Evolutionary conservation across 2,329 filamentous ascomycete genomes (phyloP).

Genomic region (Colletotrichum spinosum): DNA sequence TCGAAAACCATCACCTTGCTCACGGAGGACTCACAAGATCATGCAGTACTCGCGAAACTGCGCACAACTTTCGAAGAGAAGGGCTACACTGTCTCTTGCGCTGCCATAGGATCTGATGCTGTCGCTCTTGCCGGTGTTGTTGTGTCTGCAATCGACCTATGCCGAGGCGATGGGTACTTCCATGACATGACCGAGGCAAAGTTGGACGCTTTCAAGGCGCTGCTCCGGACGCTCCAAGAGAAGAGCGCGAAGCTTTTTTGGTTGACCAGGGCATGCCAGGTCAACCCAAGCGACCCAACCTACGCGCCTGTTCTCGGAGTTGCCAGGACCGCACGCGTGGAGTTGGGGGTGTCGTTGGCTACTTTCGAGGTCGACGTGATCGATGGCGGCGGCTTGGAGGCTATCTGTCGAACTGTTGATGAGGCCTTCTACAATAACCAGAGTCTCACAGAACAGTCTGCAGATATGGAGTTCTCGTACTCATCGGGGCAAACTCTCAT

Average conservation of each 20-base stretch:
- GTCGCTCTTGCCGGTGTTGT: not conserved
- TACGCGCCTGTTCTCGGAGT: conserved; percentile 45
- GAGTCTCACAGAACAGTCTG: no score
- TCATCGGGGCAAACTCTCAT: not conserved
- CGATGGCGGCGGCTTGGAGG: not conserved
- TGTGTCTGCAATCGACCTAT: conserved; percentile 3
- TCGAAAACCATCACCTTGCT: not conserved
- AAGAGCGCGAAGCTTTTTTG: conserved; percentile 38
- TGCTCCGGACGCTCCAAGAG: not conserved
- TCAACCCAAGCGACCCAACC: conserved; percentile 41
- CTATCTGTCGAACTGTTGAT: not conserved
- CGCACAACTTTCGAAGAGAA: not conserved
- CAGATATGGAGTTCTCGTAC: conserved; percentile 6
- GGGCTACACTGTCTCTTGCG: not conserved
- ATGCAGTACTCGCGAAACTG: not conserved
- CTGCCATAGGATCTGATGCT: not conserved
- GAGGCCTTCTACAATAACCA: accelerated
- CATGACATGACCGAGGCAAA: conserved; percentile 19
- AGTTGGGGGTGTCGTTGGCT: conserved; percentile 43
- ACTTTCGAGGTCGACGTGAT: conserved; percentile 45
- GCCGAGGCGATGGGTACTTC: conserved; percentile 16
- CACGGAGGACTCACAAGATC: not conserved
- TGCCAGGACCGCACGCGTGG: conserved; percentile 44
- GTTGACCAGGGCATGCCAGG: conserved; percentile 44
- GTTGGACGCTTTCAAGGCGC: not conserved